Evolutionary conservation across 129 eudicot genomes (phyloP).

Genomic region (Ambrosia trifida): DNA sequence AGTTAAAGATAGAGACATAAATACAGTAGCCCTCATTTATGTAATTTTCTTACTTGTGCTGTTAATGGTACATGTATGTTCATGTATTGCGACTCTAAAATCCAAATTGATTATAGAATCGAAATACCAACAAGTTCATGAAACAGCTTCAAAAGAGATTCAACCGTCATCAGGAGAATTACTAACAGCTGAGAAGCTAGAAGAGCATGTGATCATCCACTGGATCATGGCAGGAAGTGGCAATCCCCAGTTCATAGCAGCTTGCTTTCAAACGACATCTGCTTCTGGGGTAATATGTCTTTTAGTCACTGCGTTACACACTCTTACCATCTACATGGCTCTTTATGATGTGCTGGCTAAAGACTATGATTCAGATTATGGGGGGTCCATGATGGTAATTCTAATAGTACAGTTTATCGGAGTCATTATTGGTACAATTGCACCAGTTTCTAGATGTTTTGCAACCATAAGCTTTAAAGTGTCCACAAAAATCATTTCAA

Average conservation of each 20-base stretch:
- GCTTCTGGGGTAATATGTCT: conserved; percentile 2
- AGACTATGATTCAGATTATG: conserved; percentile 15
- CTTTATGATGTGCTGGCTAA: background rate
- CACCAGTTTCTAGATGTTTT: conserved; percentile 12
- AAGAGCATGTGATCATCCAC: background rate
- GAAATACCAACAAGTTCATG: background rate
- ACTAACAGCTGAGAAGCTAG: background rate
- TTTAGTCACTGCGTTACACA: background rate
- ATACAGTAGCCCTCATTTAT: background rate
- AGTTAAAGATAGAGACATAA: too few species aligned
- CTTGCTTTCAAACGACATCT: background rate
- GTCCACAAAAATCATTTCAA: background rate
- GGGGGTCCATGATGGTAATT: background rate
- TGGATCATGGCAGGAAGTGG: background rate
- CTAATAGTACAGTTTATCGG: background rate
- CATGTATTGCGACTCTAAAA: background rate
- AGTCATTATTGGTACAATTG: conserved; percentile 1
- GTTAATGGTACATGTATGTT: background rate
- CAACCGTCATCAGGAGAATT: background rate
- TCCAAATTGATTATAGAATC: conserved; percentile 6
- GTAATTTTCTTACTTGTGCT: background rate
- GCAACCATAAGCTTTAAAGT: background rate
- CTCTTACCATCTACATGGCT: background rate
- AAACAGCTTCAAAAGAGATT: too few species aligned
- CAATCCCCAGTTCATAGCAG: conserved; percentile 2